Evolutionary conservation across 495 filamentous ascomycete species (phyloP), one percentile per base, ranked within the genome.

Genomic region (Penicillium bovifimosum): DNA sequence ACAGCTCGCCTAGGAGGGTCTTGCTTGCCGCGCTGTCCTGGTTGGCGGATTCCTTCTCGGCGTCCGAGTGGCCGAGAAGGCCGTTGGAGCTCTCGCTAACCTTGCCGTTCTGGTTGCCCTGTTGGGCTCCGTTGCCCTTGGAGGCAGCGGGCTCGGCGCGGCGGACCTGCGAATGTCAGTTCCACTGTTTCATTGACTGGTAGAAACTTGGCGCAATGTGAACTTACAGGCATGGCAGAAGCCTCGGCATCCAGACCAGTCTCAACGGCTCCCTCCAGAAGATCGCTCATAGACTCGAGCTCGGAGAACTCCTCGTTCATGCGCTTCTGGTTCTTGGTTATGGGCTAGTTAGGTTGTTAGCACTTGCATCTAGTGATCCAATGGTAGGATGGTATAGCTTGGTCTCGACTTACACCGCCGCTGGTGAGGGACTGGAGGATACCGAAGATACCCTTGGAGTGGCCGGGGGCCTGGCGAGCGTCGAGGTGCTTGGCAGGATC

Each of bases 1-100:
- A 46, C 13, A 65, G 47, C 10, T 48, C 40, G 6, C 29, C 40
- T 11, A 65, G 45, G 9, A 42, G 40, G 29, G 29, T 35, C 52
- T 57, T 48, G 40, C n/a, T 9, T 0, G 50, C 41, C 41, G 53
- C 35, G 6, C 8, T 41, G 3, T 36, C 3, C 26, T 57, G 26
- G 6, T 26, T 6, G 5, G 42, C 17, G 2, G 31, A 5, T 1
- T 2, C 63, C 6, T 45, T 35, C 41, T 55, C 31, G 14, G 35
- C 44, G 34, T 54, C 46, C 13, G 61, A 47, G 6, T 48, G 40
- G 6, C 29, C 40, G n/a, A 65, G 45, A 6, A 42, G 40, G 29
- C 34, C 39, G 20, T 24, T 24, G 20, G 20, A 24, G 20, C 20
- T 24, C 52, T 57, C 45, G 40, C 14, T 9, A 0, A 50, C 41